Conservation (phyloP, 768 basidiomycete species). For the Tricholoma bakamatsutake region DNA sequence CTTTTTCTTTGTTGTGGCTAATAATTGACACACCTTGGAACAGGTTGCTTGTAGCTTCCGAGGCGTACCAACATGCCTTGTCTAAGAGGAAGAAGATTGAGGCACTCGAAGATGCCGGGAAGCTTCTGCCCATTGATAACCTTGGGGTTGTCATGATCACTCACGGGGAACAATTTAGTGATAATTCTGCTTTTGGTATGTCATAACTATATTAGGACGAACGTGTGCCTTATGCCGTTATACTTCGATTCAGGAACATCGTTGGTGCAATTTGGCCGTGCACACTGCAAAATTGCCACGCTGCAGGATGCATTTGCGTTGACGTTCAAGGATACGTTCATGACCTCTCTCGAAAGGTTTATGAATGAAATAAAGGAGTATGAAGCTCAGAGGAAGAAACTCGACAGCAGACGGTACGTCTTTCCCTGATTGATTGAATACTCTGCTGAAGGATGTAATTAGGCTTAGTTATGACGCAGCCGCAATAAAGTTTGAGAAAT, state of each 20-base stretch:
- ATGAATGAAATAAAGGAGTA: slow-evolving; percentile 80
- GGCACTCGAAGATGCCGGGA: slow-evolving; percentile 56
- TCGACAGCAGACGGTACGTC: slow-evolving; percentile 75
- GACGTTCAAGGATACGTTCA: slow-evolving; percentile 67
- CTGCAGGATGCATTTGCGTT: slow-evolving; percentile 79
- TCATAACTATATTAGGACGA: neutral
- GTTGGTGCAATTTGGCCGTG: slow-evolving; percentile 70
- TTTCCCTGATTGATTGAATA: neutral
- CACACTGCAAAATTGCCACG: slow-evolving; percentile 79
- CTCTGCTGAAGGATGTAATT: neutral
- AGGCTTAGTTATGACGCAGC: slow-evolving; percentile 81
- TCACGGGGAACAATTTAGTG: slow-evolving; percentile 78
- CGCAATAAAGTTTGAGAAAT: slow-evolving; percentile 59
- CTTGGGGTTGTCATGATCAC: slow-evolving; percentile 84
- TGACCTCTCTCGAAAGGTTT: slow-evolving; percentile 59
- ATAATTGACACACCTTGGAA: neutral
- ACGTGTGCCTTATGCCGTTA: neutral
- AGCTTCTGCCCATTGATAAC: slow-evolving; percentile 70
- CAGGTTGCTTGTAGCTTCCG: slow-evolving; percentile 70
- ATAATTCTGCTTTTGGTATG: slow-evolving; percentile 67
- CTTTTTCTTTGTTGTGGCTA: neutral
- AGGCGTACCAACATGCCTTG: slow-evolving; percentile 63
- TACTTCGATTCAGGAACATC: slow-evolving; percentile 48
- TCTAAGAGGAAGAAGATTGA: slow-evolving; percentile 72
- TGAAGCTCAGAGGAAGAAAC: slow-evolving; percentile 73